Percentiles rank a stretch among this genome's conserved stretches.
Conservation (phyloP, 2,329 filamentous ascomycete genomes). For the Orbilia ellipsospora region DNA sequence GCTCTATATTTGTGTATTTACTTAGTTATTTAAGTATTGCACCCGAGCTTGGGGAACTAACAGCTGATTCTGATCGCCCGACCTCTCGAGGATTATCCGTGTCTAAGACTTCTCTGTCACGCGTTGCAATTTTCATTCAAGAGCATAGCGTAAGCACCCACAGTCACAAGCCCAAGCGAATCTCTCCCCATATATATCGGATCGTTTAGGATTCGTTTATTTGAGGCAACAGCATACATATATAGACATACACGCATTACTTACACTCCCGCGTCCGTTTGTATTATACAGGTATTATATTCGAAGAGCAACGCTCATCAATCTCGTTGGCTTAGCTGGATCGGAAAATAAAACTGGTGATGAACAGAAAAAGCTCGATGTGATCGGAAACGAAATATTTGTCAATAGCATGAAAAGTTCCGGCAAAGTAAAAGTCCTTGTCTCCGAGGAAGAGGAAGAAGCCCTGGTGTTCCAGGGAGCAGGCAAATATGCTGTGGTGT, state of each 20-base stretch:
- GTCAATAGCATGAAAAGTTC: slow-evolving; percentile 93
- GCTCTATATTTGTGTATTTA: too few species aligned
- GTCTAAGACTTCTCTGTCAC: slow-evolving; percentile 85
- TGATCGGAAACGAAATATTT: slow-evolving; percentile 98
- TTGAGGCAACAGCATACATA: too few species aligned
- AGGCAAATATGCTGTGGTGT: slow-evolving; percentile 91
- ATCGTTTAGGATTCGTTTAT: too few species aligned
- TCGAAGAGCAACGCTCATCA: slow-evolving; percentile 60
- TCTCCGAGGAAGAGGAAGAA: slow-evolving; percentile 98
- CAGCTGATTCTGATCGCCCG: too few species aligned
- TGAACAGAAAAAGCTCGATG: slow-evolving; percentile 99
- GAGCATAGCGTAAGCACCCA: slow-evolving; percentile 76
- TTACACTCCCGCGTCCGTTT: not conserved
- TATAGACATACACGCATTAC: too few species aligned
- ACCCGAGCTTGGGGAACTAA: too few species aligned
- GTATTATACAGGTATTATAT: slow-evolving; percentile 33
- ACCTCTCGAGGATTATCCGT: not conserved
- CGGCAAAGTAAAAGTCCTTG: slow-evolving; percentile 86
- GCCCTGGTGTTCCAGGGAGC: slow-evolving; percentile 83
- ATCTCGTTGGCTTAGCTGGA: slow-evolving; percentile 88
- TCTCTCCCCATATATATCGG: too few species aligned
- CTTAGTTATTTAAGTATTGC: too few species aligned
- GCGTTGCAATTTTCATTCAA: slow-evolving; percentile 99
- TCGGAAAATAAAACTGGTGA: slow-evolving; percentile 95
- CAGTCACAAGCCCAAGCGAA: not conserved